Evolutionary conservation across 2,329 filamentous ascomycete genomes (phyloP).

Genomic region (Ophiocordyceps sinensis): DNA sequence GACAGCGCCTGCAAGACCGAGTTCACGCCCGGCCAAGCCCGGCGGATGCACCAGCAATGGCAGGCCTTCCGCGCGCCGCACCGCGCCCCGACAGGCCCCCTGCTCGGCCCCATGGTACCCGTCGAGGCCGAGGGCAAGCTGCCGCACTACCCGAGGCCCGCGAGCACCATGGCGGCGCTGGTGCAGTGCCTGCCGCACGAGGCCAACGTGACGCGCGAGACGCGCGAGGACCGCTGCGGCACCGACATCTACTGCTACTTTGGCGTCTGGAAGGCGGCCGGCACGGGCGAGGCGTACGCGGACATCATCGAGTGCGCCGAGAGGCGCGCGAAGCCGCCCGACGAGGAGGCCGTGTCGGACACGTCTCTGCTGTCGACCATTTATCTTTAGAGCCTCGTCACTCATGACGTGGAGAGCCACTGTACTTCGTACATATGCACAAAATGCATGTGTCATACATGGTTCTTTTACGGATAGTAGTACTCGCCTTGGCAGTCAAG

Average conservation of each 20-base stretch:
- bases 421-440: no score
- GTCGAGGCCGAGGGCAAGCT: not conserved
- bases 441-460: no score
- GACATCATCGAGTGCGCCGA: not conserved
- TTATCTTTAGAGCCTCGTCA: no score
- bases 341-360: no score
- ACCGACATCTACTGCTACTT: not conserved
- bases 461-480: no score
- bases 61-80: not conserved
- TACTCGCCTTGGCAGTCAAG: no score
- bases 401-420: no score
- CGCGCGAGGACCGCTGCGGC: not conserved
- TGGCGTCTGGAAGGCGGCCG: not conserved
- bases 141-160: not conserved
- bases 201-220: not conserved
- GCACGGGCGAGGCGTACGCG: not conserved
- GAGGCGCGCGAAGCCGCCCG: no score
- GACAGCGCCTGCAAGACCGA: conserved; percentile 4
- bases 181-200: not conserved
- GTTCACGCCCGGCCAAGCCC: conserved; percentile 6
- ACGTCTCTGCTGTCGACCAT: no score
- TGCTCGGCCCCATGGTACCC: not conserved
- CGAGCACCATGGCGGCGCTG: not conserved
- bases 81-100: not conserved
- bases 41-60: conserved; percentile 5